Percentiles rank a stretch among this genome's conserved stretches.
Evolutionary conservation across 495 filamentous ascomycete genomes (phyloP).

Genomic region (Penicillium macrosclerotiorum): DNA sequence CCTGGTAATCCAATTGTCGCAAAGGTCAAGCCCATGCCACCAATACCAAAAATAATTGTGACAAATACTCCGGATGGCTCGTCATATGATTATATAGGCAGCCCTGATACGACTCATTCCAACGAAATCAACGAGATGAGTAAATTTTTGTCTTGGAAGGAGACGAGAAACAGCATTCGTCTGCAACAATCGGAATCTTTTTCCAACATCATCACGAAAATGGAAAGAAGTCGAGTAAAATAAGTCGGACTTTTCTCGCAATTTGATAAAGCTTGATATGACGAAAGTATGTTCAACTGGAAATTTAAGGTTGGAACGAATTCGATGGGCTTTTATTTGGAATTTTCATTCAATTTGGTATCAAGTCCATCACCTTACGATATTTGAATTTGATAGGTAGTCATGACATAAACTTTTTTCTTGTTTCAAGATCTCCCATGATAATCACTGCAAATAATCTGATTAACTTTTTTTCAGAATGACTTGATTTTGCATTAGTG

Average conservation of each 20-base stretch:
- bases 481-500: no score
- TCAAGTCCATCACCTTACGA: no score
- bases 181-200: conserved; percentile 13
- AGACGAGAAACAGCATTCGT: conserved; percentile 12
- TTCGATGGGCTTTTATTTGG: no score
- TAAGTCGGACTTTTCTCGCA: neutral
- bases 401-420: no score
- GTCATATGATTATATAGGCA: neutral
- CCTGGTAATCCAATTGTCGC: neutral
- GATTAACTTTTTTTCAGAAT: no score
- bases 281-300: neutral
- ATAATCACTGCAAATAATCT: no score
- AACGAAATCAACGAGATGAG: conserved; percentile 10
- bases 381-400: no score
- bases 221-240: conserved; percentile 7
- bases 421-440: no score
- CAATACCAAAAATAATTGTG: conserved; percentile 13
- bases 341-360: no score
- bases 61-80: conserved; percentile 5
- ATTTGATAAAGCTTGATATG: neutral
- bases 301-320: no score
- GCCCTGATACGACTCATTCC: neutral
- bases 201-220: conserved; percentile 10
- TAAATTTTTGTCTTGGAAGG: conserved; percentile 8
- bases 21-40: neutral